Conservation (phyloP, 164 flowering plant genomes). For the Taxillus chinensis region DNA sequence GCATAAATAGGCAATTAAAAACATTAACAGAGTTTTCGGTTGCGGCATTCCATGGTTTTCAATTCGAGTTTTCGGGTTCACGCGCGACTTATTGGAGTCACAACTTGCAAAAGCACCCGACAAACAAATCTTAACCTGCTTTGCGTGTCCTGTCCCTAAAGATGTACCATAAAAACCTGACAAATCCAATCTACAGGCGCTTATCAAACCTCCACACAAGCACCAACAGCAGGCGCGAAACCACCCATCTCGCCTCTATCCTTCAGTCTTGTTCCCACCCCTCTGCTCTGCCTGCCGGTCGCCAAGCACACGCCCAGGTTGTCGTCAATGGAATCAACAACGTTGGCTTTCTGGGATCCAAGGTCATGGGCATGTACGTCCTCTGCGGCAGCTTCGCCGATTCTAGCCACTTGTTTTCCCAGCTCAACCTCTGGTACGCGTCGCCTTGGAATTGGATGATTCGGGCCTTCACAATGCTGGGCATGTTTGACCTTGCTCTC, state of each 20-base stretch:
- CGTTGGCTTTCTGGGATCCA: slow-evolving; percentile 26
- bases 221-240: no score
- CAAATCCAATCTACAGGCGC: no score
- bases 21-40: no score
- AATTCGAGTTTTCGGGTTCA: no score
- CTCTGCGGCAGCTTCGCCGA: slow-evolving; percentile 36
- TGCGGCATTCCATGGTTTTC: no score
- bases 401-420: slow-evolving; percentile 37
- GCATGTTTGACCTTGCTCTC: slow-evolving; percentile 41
- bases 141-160: no score
- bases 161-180: no score
- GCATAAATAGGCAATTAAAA: no score
- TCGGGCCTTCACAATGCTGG: slow-evolving; percentile 50
- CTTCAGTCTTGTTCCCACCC: slow-evolving; percentile 23
- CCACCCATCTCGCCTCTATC: slow-evolving; percentile 19
- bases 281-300: slow-evolving; percentile 27
- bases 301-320: slow-evolving; percentile 57
- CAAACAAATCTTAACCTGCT: no score
- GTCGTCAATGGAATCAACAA: slow-evolving; percentile 36
- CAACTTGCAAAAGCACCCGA: no score
- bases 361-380: slow-evolving; percentile 55
- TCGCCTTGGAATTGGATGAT: slow-evolving; percentile 91
- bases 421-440: slow-evolving; percentile 26
- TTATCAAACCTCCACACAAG: no score
- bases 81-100: no score